phyloP scores from a whole-genome alignment of 768 basidiomycete genomes.

The Holtermanniella nyarrowii region DNA sequence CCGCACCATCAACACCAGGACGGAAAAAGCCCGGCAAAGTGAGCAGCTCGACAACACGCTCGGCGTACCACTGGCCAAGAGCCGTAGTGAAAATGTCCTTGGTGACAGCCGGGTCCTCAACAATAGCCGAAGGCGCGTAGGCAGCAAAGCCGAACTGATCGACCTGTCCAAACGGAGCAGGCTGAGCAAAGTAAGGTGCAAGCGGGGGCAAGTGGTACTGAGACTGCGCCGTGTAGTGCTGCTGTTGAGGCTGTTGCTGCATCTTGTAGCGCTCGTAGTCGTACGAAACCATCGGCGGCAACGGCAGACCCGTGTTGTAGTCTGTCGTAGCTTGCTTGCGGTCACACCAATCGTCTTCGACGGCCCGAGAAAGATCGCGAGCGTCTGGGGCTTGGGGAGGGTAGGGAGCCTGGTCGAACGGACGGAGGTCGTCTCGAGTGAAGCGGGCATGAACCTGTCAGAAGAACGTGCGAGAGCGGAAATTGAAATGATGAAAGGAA shows the following conservation, averaged over 20 bases:
- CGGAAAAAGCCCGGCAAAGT: conserved; percentile 23
- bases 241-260: neutral
- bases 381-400: neutral
- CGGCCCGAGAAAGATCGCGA: neutral
- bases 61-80: conserved; percentile 24
- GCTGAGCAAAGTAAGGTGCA: neutral
- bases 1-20: conserved; percentile 21
- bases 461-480: neutral
- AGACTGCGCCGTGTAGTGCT: neutral
- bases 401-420: neutral
- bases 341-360: neutral
- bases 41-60: conserved; percentile 19
- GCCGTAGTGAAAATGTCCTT: conserved; percentile 10
- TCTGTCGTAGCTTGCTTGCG: neutral
- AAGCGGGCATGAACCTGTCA: neutral
- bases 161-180: neutral
- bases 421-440: neutral
- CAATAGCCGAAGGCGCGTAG: neutral
- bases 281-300: neutral
- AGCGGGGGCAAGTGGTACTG: neutral
- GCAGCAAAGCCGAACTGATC: too few relatives aligned
- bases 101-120: conserved; percentile 1
- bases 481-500: neutral
- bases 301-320: neutral
- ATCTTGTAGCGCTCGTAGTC: neutral